A percentile compares a stretch with the other conserved stretches of the same genome.
Conservation (phyloP, 345 rosid species). For the Aethionema arabicum region DNA sequence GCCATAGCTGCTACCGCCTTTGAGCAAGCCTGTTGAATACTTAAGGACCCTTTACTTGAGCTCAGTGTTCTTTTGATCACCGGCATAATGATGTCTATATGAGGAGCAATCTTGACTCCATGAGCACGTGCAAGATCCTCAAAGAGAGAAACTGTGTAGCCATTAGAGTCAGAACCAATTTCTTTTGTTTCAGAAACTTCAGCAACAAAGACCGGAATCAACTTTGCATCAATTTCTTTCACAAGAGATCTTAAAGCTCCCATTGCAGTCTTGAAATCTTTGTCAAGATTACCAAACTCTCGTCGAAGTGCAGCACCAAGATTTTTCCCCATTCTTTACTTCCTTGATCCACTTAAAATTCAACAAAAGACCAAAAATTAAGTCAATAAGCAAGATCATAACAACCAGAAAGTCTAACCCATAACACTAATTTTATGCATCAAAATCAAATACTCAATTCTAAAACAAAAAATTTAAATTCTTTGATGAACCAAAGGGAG, state of each 20-base stretch:
- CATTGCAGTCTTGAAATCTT: conserved; percentile 85
- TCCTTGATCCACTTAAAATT: conserved; percentile 34
- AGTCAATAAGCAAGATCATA: conserved; percentile 18
- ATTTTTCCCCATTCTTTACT: conserved; percentile 56
- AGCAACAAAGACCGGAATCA: conserved; percentile 78
- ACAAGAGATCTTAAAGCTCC: conserved; percentile 75
- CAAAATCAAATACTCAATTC: conserved; percentile 9
- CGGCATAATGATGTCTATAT: conserved; percentile 78
- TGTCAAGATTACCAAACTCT: conserved; percentile 83
- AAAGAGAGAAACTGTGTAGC: conserved; percentile 85
- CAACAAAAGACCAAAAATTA: conserved; percentile 9
- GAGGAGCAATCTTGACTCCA: conserved; percentile 83
- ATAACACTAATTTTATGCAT: conserved; percentile 7
- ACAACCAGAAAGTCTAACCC: background rate
- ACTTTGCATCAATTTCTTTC: conserved; percentile 76
- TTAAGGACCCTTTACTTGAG: conserved; percentile 80
- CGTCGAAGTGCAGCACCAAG: conserved; percentile 63
- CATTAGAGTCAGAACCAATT: conserved; percentile 76
- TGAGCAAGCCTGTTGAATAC: conserved; percentile 95
- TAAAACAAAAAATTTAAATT: background rate
- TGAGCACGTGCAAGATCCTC: conserved; percentile 97
- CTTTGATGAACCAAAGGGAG: conserved; percentile 1
- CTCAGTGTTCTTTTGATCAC: conserved; percentile 76
- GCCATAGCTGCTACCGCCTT: conserved; percentile 95
- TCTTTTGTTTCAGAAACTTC: conserved; percentile 91